These are phyloP conservation scores for Aspergillus puulaauensis DNA, from an alignment of 2,329 filamentous ascomycete species.

Conservation along the genomic window DNA sequence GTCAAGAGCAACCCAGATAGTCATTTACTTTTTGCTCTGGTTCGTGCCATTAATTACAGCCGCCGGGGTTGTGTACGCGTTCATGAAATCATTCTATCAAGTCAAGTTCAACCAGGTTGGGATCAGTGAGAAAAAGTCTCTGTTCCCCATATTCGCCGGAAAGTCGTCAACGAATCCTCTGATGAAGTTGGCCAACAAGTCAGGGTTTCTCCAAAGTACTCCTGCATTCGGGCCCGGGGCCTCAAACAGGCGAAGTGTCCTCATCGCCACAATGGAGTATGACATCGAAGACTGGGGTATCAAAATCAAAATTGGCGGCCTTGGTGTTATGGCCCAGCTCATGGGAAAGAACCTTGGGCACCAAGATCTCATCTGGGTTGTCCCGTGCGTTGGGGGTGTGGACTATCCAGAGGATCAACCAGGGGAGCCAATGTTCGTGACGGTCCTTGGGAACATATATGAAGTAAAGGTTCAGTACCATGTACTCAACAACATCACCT, in stretches of 20 bases:
- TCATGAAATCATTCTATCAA: constrained; percentile 62
- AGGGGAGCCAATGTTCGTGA: constrained; percentile 63
- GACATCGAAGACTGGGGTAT: constrained; percentile 69
- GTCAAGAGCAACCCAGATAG: constrained; percentile 54
- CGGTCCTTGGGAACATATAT: constrained; percentile 60
- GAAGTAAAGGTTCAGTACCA: constrained; percentile 66
- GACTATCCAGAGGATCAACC: constrained; percentile 61
- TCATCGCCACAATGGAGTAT: constrained; percentile 72
- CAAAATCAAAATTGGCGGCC: constrained; percentile 70
- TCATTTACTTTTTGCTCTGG: constrained; percentile 55
- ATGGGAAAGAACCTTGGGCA: constrained; percentile 67
- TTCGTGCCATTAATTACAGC: constrained; percentile 55
- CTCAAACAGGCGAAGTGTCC: constrained; percentile 53
- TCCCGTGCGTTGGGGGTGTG: constrained; percentile 62
- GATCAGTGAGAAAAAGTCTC: constrained; percentile 50
- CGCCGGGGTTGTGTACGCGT: constrained; percentile 52
- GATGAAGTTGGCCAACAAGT: constrained; percentile 35
- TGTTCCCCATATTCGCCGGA: constrained; percentile 37
- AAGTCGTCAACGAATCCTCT: constrained; percentile 36
- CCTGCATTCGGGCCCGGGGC: constrained; percentile 32
- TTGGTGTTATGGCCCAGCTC: constrained; percentile 69
- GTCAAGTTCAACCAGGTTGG: constrained; percentile 64
- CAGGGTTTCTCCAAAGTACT: constrained; percentile 37
- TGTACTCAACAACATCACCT: constrained; percentile 64
- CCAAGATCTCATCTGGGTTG: constrained; percentile 66